Percentiles rank a stretch among this genome's conserved stretches.
Evolutionary conservation across 176 grass and related monocot species (phyloP).

Genomic region (Musa itinerans): DNA sequence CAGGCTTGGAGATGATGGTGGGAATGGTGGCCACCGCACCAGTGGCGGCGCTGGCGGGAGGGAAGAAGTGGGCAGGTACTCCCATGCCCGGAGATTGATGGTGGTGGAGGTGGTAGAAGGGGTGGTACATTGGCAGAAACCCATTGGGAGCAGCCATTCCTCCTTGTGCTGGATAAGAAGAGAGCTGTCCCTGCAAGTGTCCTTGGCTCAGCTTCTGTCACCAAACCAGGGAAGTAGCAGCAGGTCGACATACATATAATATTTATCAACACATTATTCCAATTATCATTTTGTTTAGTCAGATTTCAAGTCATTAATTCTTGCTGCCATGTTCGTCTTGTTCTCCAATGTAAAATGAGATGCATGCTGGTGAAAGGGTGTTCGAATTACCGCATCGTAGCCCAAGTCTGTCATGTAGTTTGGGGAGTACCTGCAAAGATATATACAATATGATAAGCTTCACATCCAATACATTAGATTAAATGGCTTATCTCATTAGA

Average conservation of each 20-base stretch:
- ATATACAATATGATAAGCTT: background rate
- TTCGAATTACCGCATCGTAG: slow-evolving; percentile 54
- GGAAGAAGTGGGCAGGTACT: slow-evolving; percentile 75
- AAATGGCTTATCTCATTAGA: no score
- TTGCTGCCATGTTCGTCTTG: no score
- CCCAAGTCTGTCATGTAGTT: slow-evolving; percentile 74
- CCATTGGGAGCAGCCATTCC: slow-evolving; percentile 53
- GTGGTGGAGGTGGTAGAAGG: slow-evolving; percentile 72
- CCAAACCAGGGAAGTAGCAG: background rate
- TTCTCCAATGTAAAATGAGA: no score
- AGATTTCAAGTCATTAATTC: no score
- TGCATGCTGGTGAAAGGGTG: no score
- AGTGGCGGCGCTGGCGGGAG: slow-evolving; percentile 30
- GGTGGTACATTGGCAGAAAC: slow-evolving; percentile 91
- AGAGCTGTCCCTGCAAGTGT: slow-evolving; percentile 64
- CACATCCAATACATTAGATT: background rate
- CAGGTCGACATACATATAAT: no score
- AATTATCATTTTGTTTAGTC: background rate
- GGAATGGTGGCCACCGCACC: slow-evolving; percentile 30
- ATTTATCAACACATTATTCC: background rate
- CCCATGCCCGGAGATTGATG: slow-evolving; percentile 74
- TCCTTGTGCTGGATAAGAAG: slow-evolving; percentile 48
- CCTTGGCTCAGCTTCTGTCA: slow-evolving; percentile 70
- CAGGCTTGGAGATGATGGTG: slow-evolving; percentile 69
- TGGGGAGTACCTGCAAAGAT: slow-evolving; percentile 42